These are phyloP conservation scores for Millerozyma miso DNA, from an alignment of 805 yeast genomes.

Conservation along the genomic window DNA sequence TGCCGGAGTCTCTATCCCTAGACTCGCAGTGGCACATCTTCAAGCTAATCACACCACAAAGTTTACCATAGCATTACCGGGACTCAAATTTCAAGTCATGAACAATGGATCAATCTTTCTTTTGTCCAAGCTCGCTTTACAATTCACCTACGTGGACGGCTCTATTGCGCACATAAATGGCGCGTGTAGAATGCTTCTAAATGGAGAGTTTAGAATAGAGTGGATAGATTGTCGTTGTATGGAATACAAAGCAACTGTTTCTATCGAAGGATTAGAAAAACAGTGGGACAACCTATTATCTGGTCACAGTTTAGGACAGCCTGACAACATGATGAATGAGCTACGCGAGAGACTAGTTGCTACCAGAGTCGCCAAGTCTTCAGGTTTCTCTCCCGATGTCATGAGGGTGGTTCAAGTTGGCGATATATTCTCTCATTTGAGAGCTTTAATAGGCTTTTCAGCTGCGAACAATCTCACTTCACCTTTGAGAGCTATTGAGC, in stretches of 20 bases:
- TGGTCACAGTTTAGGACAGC: conserved; percentile 10
- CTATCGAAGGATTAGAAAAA: conserved; percentile 21
- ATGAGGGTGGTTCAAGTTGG: conserved; percentile 71
- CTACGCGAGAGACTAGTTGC: conserved; percentile 34
- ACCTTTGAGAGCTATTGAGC: conserved; percentile 53
- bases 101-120: conserved; percentile 36
- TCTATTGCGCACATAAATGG: conserved; percentile 62
- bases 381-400: conserved; percentile 62
- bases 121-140: conserved; percentile 23
- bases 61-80: conserved; percentile 29
- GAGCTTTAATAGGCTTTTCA: conserved; percentile 59
- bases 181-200: conserved; percentile 57
- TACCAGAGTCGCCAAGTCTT: conserved; percentile 44
- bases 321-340: conserved; percentile 16
- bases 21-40: conserved; percentile 51
- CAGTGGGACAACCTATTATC: conserved; percentile 19
- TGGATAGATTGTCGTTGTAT: conserved; percentile 57
- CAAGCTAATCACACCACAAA: conserved; percentile 37
- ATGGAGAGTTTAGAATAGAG: conserved; percentile 60
- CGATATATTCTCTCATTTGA: conserved; percentile 71
- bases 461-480: conserved; percentile 43
- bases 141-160: conserved; percentile 58
- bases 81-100: conserved; percentile 37
- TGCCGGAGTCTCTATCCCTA: conserved; percentile 59
- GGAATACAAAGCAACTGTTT: conserved; percentile 24